These are phyloP conservation scores for Pholiota microspora DNA, from an alignment of 768 basidiomycete genomes.

Conservation along the genomic window DNA sequence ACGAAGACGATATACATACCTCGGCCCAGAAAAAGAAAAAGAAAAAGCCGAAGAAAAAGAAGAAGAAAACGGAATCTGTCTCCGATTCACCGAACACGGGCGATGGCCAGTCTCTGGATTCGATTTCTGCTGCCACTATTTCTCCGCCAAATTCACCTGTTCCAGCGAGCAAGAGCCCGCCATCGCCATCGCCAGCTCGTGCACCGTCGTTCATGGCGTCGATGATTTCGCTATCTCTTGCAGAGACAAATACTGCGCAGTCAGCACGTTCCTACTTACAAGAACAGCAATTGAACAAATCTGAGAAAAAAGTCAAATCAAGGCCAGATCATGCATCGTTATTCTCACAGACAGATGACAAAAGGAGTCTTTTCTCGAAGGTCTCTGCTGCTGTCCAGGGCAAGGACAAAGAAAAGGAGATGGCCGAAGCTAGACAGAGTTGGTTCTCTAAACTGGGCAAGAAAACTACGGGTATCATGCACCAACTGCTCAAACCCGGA, in stretches of 20 bases:
- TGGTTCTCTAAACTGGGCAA: slow-evolving; percentile 60
- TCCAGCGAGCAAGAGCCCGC: slow-evolving; percentile 12
- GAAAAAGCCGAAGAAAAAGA: slow-evolving; percentile 76
- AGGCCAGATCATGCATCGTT: slow-evolving; percentile 57
- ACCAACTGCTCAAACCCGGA: slow-evolving; percentile 57
- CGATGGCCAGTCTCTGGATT: slow-evolving; percentile 14
- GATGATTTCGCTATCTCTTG: slow-evolving; percentile 34
- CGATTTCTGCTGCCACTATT: slow-evolving; percentile 11
- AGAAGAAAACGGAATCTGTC: slow-evolving; percentile 34
- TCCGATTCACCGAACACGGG: slow-evolving; percentile 20
- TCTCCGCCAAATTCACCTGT: slow-evolving; percentile 18
- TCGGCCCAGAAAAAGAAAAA: slow-evolving; percentile 58
- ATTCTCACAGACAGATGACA: slow-evolving; percentile 41
- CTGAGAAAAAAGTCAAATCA: slow-evolving; percentile 71
- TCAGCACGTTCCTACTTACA: slow-evolving; percentile 72
- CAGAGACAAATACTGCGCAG: slow-evolving; percentile 52
- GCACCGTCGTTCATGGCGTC: slow-evolving; percentile 28
- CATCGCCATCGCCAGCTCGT: slow-evolving; percentile 11
- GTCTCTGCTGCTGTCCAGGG: slow-evolving; percentile 35
- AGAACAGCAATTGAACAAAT: slow-evolving; percentile 34
- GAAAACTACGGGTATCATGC: slow-evolving; percentile 59
- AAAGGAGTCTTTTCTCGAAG: slow-evolving; percentile 52
- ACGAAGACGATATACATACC: slow-evolving; percentile 50
- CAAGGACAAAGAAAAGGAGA: slow-evolving; percentile 27
- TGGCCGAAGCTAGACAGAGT: slow-evolving; percentile 38